A percentile compares a stretch with the other conserved stretches of the same genome.
These are phyloP conservation scores for Chlorella sp. DNA, from an alignment of 139 green algal genomes.

Conservation along the genomic window DNA sequence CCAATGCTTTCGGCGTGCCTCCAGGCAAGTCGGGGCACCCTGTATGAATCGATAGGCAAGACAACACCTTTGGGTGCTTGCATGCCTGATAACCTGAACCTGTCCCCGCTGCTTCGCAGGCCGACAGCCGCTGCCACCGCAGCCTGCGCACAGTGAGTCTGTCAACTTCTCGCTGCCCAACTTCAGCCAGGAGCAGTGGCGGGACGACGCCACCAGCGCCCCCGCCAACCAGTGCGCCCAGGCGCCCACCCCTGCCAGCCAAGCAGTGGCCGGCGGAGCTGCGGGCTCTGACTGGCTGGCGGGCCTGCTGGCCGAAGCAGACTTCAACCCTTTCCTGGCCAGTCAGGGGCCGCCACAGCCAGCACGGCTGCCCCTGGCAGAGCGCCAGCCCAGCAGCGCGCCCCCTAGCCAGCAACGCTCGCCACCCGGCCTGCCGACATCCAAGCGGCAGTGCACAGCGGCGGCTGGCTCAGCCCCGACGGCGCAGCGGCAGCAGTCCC, in stretches of 20 bases:
- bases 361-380: background rate
- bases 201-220: conserved; percentile 11
- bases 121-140: background rate
- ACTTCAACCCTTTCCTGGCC: conserved; percentile 1
- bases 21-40: too few species aligned
- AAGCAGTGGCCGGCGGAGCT: too few species aligned
- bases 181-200: background rate
- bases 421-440: background rate
- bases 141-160: background rate
- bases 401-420: background rate
- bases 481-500: background rate
- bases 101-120: background rate
- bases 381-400: background rate
- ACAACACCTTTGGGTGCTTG: too few species aligned
- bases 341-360: background rate
- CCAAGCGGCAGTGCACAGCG: conserved; percentile 10
- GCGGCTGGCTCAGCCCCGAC: too few species aligned
- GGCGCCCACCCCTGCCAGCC: background rate
- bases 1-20: too few species aligned
- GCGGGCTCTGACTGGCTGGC: conserved; percentile 12
- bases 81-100: too few species aligned
- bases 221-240: background rate
- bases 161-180: conserved; percentile 25
- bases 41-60: too few species aligned
- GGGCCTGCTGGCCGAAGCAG: conserved; percentile 12